phyloP scores from a whole-genome alignment of 176 grass and related monocot species.

The Elymus sibiricus region DNA sequence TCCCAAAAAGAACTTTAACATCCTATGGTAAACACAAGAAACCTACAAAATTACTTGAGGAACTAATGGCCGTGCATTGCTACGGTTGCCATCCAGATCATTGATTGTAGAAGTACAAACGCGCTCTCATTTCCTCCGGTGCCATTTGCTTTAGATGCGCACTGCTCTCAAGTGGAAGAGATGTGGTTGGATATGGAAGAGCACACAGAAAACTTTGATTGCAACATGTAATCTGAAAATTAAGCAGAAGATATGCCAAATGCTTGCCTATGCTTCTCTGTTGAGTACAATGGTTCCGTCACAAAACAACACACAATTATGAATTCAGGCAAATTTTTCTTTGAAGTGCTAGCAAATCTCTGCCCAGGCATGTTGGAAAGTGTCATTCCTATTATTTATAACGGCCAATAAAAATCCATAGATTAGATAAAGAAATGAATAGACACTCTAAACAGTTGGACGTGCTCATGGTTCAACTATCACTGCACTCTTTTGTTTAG shows the following conservation, averaged over 20 bases:
- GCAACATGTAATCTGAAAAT: conserved; percentile 6
- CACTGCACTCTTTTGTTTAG: conserved; percentile 37
- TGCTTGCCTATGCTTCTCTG: conserved; percentile 73
- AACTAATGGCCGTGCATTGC: no score
- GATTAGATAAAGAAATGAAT: not conserved
- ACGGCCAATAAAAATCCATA: not conserved
- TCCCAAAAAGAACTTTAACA: no score
- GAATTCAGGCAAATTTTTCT: conserved; percentile 40
- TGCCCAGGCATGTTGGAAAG: conserved; percentile 18
- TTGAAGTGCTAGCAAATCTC: not conserved
- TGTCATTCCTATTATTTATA: conserved; percentile 7
- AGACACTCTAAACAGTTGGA: conserved; percentile 42
- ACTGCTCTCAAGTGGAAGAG: no score
- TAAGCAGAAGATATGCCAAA: not conserved
- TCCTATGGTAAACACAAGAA: no score
- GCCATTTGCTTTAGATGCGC: no score
- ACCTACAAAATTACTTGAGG: no score
- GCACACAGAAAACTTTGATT: no score
- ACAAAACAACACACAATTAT: conserved; percentile 58
- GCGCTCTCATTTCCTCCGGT: no score
- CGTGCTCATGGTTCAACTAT: conserved; percentile 2
- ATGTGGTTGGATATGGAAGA: no score
- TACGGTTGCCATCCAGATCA: no score
- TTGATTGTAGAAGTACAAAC: no score
- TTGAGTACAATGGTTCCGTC: conserved; percentile 67